Evolutionary conservation across 202 grass and related monocot genomes (phyloP).

Genomic region (Miscanthus sacchariflorus): DNA sequence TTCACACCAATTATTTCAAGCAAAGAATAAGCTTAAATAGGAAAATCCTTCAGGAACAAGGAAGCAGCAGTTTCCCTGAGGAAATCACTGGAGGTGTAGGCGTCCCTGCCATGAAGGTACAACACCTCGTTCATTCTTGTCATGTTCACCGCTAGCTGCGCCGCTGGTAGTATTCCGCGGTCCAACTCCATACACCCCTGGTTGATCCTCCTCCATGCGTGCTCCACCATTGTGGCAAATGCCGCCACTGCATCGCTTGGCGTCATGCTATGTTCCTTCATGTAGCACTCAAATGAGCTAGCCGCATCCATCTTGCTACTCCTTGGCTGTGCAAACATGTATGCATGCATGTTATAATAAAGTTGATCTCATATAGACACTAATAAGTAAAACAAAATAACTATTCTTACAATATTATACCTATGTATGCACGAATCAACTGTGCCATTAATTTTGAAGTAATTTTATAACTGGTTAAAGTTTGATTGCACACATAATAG

Average conservation of each 20-base stretch:
- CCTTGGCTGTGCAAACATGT: background rate
- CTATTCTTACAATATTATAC: no score
- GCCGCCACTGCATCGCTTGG: background rate
- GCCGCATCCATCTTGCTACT: background rate
- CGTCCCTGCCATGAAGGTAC: background rate
- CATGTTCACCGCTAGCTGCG: background rate
- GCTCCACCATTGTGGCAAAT: background rate
- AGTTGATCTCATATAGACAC: background rate
- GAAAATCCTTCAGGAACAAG: background rate
- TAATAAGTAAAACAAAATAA: background rate
- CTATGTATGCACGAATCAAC: no score
- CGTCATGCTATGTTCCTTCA: background rate
- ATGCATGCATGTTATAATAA: background rate
- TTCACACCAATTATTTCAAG: no score
- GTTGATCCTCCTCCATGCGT: conserved; percentile 21
- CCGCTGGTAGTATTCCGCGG: background rate
- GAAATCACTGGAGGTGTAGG: background rate
- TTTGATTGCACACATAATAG: no score
- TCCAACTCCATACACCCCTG: background rate
- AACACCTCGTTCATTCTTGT: no score
- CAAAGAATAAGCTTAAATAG: background rate
- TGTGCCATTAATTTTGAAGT: no score
- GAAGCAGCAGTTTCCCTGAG: background rate
- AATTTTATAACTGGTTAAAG: no score
- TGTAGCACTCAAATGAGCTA: background rate